Conservation (phyloP, 2,329 filamentous ascomycete species). For the Neophaeococcomyces aloes region DNA sequence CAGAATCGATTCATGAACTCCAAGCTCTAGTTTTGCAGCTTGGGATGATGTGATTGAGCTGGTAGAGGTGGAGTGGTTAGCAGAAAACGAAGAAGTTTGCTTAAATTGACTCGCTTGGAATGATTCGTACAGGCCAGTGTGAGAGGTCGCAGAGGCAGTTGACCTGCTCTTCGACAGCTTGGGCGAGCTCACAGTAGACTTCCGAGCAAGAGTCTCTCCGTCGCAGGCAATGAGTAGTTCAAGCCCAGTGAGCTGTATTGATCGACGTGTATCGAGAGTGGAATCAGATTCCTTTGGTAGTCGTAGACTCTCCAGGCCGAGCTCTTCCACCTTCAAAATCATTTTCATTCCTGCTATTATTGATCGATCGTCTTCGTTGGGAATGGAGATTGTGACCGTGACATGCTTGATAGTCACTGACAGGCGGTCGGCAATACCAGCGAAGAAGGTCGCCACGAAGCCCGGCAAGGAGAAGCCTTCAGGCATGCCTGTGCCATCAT, state of each 20-base stretch:
- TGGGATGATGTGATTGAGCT: slow-evolving; percentile 3
- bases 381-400: slow-evolving; percentile 42
- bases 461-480: slow-evolving; percentile 45
- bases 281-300: neutral
- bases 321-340: slow-evolving; percentile 13
- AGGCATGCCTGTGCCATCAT: slow-evolving; percentile 42
- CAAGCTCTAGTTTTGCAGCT: neutral
- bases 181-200: slow-evolving; percentile 14
- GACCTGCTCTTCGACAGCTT: slow-evolving; percentile 13
- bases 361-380: slow-evolving; percentile 17
- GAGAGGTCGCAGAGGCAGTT: neutral
- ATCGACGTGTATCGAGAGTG: slow-evolving; percentile 9
- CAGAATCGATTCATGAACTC: slow-evolving; percentile 4
- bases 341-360: slow-evolving; percentile 15
- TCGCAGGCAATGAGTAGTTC: slow-evolving; percentile 17
- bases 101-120: neutral
- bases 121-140: neutral
- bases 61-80: neutral
- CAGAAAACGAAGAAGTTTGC: neutral
- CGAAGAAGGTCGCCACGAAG: slow-evolving; percentile 50
- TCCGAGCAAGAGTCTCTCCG: slow-evolving; percentile 16
- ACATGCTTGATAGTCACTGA: slow-evolving; percentile 45
- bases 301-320: slow-evolving; percentile 11
- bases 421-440: slow-evolving; percentile 48
- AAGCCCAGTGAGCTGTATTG: slow-evolving; percentile 14